These are phyloP conservation scores for Aureobasidium sp. DNA, from an alignment of 2,329 filamentous ascomycete species.

Conservation along the genomic window DNA sequence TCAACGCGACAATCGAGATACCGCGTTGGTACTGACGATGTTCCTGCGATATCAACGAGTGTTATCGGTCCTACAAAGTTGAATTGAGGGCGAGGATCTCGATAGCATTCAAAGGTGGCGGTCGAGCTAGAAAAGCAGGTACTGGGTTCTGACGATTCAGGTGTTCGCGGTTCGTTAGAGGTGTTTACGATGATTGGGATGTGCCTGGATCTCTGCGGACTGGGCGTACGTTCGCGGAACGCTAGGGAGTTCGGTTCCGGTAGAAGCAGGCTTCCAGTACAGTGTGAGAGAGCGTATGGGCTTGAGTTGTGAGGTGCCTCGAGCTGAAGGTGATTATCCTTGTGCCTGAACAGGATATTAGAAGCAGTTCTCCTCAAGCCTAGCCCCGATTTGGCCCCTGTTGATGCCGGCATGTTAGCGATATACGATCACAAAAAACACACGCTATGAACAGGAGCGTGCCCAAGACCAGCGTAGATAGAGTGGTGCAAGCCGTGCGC, in stretches of 20 bases:
- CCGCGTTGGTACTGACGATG: background rate
- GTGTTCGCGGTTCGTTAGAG: background rate
- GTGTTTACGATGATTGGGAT: background rate
- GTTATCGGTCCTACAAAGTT: background rate
- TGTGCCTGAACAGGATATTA: background rate
- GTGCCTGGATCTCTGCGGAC: slow-evolving; percentile 5
- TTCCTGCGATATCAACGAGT: background rate
- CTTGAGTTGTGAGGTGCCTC: background rate
- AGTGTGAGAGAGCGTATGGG: background rate
- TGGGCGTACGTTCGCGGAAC: background rate
- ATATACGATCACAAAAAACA: background rate
- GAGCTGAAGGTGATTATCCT: background rate
- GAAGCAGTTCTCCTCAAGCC: slow-evolving; percentile 4
- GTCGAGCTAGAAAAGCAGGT: background rate
- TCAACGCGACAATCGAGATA: too few relatives aligned
- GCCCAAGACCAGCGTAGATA: background rate
- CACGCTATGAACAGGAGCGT: background rate
- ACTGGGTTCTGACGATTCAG: background rate
- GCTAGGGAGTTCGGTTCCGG: background rate
- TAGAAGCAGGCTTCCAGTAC: background rate
- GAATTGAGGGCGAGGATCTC: background rate
- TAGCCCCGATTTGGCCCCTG: background rate
- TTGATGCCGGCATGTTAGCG: slow-evolving; percentile 5
- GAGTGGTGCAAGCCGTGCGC: background rate
- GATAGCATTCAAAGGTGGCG: background rate